phyloP scores from a whole-genome alignment of 2,329 filamentous ascomycete species.

The Bipolaris cookei region DNA sequence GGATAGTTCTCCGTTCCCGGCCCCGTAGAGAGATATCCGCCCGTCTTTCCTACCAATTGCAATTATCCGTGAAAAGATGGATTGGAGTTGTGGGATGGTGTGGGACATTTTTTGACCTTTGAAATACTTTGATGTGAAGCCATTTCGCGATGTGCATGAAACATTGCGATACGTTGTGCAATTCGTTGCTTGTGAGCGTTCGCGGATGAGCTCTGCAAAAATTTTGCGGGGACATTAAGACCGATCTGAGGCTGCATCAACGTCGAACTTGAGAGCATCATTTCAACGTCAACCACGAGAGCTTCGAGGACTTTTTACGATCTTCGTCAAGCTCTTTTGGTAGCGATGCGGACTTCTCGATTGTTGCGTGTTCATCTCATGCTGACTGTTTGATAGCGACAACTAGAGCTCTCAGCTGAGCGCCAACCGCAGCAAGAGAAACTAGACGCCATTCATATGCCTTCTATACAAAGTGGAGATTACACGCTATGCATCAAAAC shows the following conservation, averaged over 20 bases:
- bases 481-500: slow-evolving; percentile 2
- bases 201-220: neutral
- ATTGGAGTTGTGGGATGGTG: slow-evolving; percentile 53
- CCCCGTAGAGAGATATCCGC: slow-evolving; percentile 48
- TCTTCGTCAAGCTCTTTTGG: neutral
- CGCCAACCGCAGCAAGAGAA: neutral
- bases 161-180: no score
- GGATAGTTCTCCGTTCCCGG: slow-evolving; percentile 54
- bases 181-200: no score
- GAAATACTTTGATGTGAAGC: no score
- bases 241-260: neutral
- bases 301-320: neutral
- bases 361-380: no score
- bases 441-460: neutral
- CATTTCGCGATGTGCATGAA: no score
- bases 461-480: slow-evolving; percentile 17
- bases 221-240: neutral
- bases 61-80: slow-evolving; percentile 51
- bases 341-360: neutral
- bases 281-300: neutral
- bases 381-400: no score
- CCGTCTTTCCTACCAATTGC: slow-evolving; percentile 51
- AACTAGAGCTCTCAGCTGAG: neutral
- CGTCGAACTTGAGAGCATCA: neutral
- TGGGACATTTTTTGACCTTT: slow-evolving; percentile 49